A percentile compares a stretch with the other conserved stretches of the same genome.
Conservation (phyloP, 352 stramenopile species). For the Phytophthora litchii region DNA sequence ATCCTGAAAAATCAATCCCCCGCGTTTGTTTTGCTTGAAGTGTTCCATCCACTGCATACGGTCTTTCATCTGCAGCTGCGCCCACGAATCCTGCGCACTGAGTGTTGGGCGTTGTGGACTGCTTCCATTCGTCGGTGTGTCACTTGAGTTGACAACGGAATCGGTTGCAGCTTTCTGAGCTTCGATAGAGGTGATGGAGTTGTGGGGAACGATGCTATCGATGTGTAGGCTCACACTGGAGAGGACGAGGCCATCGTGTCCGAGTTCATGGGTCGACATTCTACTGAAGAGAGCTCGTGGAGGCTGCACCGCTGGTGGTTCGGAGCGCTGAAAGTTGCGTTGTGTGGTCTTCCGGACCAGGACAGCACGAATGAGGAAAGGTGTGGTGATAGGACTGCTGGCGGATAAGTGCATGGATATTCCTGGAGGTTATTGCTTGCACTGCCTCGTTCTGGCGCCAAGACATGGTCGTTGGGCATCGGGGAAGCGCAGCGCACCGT, state of each 20-base stretch:
- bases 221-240: constrained; percentile 62
- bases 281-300: not conserved
- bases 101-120: constrained; percentile 14
- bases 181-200: constrained; percentile 43
- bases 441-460: constrained; percentile 25
- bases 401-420: constrained; percentile 18
- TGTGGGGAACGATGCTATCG: constrained; percentile 49
- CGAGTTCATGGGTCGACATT: constrained; percentile 25
- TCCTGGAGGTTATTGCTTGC: constrained; percentile 20
- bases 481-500: constrained; percentile 1
- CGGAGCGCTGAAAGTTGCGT: constrained; percentile 15
- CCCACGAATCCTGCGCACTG: constrained; percentile 47
- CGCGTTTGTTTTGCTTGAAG: constrained; percentile 78
- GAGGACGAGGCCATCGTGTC: constrained; percentile 38
- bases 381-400: not conserved
- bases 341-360: constrained; percentile 5
- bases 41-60: constrained; percentile 60
- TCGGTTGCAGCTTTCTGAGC: constrained; percentile 31
- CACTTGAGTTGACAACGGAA: constrained; percentile 3
- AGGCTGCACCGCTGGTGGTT: not conserved
- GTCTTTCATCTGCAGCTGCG: constrained; percentile 53
- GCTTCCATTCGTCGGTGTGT: constrained; percentile 13
- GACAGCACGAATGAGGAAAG: constrained; percentile 3
- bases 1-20: constrained; percentile 69
- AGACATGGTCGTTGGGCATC: not conserved